These are phyloP conservation scores for Botrytis paeoniae DNA, from an alignment of 2,329 filamentous ascomycete genomes.

Conservation along the genomic window DNA sequence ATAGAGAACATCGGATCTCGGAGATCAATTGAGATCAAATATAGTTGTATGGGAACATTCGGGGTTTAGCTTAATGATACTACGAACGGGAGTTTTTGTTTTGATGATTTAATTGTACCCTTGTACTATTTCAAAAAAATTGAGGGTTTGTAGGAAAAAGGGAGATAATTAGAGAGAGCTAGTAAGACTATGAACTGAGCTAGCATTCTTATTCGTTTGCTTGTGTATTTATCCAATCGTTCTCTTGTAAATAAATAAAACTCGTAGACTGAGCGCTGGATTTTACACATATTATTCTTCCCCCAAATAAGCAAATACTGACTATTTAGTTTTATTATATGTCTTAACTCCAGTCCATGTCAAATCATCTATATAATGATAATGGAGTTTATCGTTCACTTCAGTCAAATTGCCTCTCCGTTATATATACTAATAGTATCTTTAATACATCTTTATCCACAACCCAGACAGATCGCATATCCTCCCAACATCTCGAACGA, in stretches of 20 bases:
- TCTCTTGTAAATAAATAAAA: background rate
- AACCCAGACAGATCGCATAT: background rate
- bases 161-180: fast-evolving
- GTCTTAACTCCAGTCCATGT: background rate
- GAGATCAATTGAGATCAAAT: background rate
- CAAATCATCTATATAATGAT: background rate
- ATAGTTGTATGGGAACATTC: too few relatives aligned
- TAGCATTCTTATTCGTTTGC: background rate
- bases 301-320: background rate
- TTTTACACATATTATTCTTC: background rate
- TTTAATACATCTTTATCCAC: background rate
- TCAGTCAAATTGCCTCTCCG: background rate
- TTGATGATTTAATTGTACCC: too few relatives aligned
- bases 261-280: background rate
- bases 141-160: background rate
- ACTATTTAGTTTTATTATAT: background rate
- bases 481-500: background rate
- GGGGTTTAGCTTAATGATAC: background rate
- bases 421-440: background rate
- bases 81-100: background rate
- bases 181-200: background rate
- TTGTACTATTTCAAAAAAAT: background rate
- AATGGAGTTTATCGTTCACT: background rate
- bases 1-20: background rate
- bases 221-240: background rate